Evolutionary conservation across 345 rosid genomes (phyloP), one percentile per base, ranked within the genome.

Genomic region (Dipteronia sinensis): DNA sequence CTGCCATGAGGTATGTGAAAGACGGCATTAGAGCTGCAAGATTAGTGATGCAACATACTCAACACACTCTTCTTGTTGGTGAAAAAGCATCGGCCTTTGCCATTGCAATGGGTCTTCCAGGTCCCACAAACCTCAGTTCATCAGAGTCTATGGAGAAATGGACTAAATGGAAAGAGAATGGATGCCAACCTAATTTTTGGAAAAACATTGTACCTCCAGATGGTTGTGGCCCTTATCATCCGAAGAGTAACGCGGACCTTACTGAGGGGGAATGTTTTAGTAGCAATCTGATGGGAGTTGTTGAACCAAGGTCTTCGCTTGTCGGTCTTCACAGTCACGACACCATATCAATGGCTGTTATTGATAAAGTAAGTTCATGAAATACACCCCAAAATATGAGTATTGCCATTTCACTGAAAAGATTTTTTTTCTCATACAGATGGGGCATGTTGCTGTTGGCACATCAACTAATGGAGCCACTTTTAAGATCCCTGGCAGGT

Each of bases 391-490:
- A 4, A 65, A 8, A 40, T 1, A 3, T 34, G 4, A 22, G 8
- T 16, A 25, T 27, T 20, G n/a, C 65, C 59, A 46, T 65, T 49
- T 69, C 49, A 38, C 66, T 70, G 23, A 47, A 73, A 66, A 10
- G 67, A 72, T 61, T 78, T 78, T 34, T 10, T 72, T 67, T 69
- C 70, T 65, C 67, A 42, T 81, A 58, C 77, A 92, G 99, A 83
- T 82, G 89, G 98, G 98, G 47, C 90, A 85, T 85, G 83, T 92
- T 62, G 99, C 99, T 78, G 98, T 93, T 38, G 99, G 99, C 67
- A 93, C 97, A 76, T 95, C 99, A 61, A 95, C 99, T 58, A 95
- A 95, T 85, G 99, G 99, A 74, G 98, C 99, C 65, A 92, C 97
- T 25, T 93, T 84, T 79, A 95, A 95, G 89, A 90, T 95, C 81